Base-by-base conservation (phyloP, 805 yeast species). In the Candida loeiensis region DNA sequence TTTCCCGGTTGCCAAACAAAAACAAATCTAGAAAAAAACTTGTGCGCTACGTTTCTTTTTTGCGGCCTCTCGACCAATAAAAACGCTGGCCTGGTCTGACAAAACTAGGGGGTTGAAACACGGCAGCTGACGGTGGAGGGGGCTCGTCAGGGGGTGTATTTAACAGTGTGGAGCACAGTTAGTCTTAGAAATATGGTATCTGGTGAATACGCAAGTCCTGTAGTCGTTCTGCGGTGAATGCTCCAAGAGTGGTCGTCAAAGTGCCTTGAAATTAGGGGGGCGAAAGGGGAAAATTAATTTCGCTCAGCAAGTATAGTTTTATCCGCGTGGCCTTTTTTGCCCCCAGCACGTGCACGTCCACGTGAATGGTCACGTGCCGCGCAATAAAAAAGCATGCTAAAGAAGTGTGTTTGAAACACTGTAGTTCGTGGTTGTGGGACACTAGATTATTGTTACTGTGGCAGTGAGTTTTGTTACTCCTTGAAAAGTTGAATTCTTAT, bases 1-100 rank as follows among this genome's bases (percentile, higher is more conserved):
- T 27, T 27, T 15, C 14, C 15, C 18, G 14, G 14, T 13, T 30
- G 33, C 33, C 33, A 30, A 30, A 30, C 33, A 30, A 30, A 30
- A 30, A 30, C 33, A 30, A 30, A 16, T 4, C 9, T 7, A 12
- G 21, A 30, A n/a, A 16, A 30, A 30, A 30, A 17, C 21, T 18
- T 16, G 33, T 30, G 21, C 21, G 8, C 21, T 4, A 16, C 4
- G 21, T 30, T 30, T 30, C 33, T 30, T 30, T 30, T 30, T 30
- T 17, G 11, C 13, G 13, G 6, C 17, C 17, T 28, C 14, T 30
- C 13, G 31, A 13, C 31, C 31, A 27, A 27, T 27, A 11, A 27
- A 13, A 14, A 13, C 15, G 31, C 31, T 11, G 9, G 4, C 15
- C 13, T 6, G 31, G 31, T 27, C 31, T 27, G 31, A 27, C 31